Evolutionary conservation across 495 filamentous ascomycete species (phyloP).

Genomic region (Daldinia loculata): DNA sequence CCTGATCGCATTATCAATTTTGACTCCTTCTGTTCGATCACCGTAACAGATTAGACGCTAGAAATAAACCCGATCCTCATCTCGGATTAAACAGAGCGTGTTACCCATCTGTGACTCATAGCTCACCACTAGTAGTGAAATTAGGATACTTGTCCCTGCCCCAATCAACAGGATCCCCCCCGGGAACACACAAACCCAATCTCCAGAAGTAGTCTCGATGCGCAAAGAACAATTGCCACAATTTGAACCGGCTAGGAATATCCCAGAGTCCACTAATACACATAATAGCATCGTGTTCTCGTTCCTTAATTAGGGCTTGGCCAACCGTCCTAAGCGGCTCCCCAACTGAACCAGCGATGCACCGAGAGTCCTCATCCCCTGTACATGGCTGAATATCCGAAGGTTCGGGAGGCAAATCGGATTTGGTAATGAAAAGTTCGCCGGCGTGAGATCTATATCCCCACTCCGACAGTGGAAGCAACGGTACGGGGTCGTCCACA

Average conservation of each 20-base stretch:
- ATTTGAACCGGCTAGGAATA: constrained; percentile 71
- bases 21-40: constrained; percentile 4
- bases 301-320: constrained; percentile 28
- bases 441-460: constrained; percentile 85
- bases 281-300: constrained; percentile 29
- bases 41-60: constrained; percentile 9
- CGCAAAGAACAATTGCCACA: constrained; percentile 93
- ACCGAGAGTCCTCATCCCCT: constrained; percentile 74
- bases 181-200: constrained; percentile 87
- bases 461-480: constrained; percentile 86
- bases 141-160: constrained; percentile 56
- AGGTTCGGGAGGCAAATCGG: constrained; percentile 68
- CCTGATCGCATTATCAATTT: constrained; percentile 13
- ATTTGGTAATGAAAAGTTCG: constrained; percentile 84
- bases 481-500: constrained; percentile 83
- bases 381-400: constrained; percentile 75
- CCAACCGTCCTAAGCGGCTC: constrained; percentile 39
- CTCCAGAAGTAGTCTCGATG: constrained; percentile 98
- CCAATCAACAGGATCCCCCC: constrained; percentile 77
- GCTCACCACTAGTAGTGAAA: constrained; percentile 39
- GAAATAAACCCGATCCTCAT: constrained; percentile 8
- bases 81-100: background rate
- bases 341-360: constrained; percentile 67
- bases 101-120: constrained; percentile 33
- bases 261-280: constrained; percentile 34